Base-by-base conservation (phyloP, 441 rosid species). In the Isatis lusitanica region DNA sequence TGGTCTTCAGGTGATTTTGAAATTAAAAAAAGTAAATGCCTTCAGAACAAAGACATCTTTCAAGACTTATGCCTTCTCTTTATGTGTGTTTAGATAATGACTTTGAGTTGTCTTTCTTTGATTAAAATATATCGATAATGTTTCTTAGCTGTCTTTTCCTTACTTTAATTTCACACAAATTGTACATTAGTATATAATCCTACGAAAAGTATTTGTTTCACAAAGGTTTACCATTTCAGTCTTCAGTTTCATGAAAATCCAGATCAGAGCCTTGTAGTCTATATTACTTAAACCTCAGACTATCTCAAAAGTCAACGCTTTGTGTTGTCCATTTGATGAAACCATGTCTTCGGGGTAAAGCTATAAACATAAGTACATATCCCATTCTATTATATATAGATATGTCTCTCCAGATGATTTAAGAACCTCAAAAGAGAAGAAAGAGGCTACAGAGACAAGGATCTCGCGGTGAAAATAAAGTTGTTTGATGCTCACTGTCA, bases 401-500 rank as follows among this genome's bases (percentile, higher is more conserved):
- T 39, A 7, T 7, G 42, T 10, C 52, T 51, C 52, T 61, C 7
- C 13, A 39, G 30, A 42, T 40, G 10, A 42, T 52, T 24, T 12
- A 42, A 42, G 31, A 46, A 66, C 46, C 24, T 47, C 61, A 58
- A 9, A 63, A 63, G 47, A 63, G 46, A 44, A 64, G 43, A 24
- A 18, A 44, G 50, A 64, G 64, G 48, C 56, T 39, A 55, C 46
- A 63, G 2, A 57, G 33, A 64, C 50, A 38, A 48, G 39, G 48
- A 61, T n/a, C 18, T 5, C 21, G 4, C 18, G 24, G 58, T 35
- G 43, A 61, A 53, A 13, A 85, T 90, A 82, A 90, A 86, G 71
- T 76, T 94, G 74, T 92, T 92, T 38, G 97, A 94, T 53, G 93
- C 89, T 10, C 97, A 94, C 76, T 94, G 98, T 82, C 98, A 92